These are phyloP conservation scores for Wallacemonas sp. DNA, from an alignment of 208 protist species.

Conservation along the genomic window DNA sequence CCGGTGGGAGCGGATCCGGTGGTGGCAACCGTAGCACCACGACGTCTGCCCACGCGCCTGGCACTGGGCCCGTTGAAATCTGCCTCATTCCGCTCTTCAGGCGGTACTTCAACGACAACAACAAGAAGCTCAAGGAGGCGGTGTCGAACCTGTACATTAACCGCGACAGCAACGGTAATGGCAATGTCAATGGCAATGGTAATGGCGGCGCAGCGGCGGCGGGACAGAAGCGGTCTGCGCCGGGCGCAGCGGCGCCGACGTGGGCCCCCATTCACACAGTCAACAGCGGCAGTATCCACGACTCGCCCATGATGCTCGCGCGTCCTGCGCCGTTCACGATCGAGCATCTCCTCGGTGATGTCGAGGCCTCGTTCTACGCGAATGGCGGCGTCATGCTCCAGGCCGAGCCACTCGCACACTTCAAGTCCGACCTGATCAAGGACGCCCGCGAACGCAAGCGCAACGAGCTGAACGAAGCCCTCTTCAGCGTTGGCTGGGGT, in stretches of 20 bases:
- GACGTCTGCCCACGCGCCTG: background rate
- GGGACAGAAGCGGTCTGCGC: too few relatives aligned
- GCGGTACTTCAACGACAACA: slow-evolving; percentile 85
- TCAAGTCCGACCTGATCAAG: slow-evolving; percentile 26
- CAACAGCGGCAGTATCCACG: background rate
- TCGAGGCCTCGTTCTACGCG: slow-evolving; percentile 49
- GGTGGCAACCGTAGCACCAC: background rate
- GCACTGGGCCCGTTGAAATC: slow-evolving; percentile 48
- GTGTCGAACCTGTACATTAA: slow-evolving; percentile 50
- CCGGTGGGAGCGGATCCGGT: slow-evolving; percentile 11
- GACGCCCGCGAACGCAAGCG: slow-evolving; percentile 15
- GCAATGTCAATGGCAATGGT: too few relatives aligned
- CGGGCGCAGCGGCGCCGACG: background rate
- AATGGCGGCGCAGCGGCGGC: too few relatives aligned
- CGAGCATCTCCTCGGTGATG: slow-evolving; percentile 51
- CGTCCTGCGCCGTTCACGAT: too few relatives aligned
- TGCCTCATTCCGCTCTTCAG: slow-evolving; percentile 79
- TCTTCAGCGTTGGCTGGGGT: slow-evolving; percentile 11
- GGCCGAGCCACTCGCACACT: slow-evolving; percentile 19
- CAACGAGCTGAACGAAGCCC: slow-evolving; percentile 15
- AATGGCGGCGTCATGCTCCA: slow-evolving; percentile 38
- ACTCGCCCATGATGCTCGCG: too few relatives aligned
- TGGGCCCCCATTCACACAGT: background rate
- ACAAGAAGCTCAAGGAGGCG: slow-evolving; percentile 68
- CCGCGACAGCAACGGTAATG: too few relatives aligned